These are phyloP conservation scores for Aspergillus oerlinghausenensis DNA, from an alignment of 2,329 filamentous ascomycete genomes.

Conservation along the genomic window DNA sequence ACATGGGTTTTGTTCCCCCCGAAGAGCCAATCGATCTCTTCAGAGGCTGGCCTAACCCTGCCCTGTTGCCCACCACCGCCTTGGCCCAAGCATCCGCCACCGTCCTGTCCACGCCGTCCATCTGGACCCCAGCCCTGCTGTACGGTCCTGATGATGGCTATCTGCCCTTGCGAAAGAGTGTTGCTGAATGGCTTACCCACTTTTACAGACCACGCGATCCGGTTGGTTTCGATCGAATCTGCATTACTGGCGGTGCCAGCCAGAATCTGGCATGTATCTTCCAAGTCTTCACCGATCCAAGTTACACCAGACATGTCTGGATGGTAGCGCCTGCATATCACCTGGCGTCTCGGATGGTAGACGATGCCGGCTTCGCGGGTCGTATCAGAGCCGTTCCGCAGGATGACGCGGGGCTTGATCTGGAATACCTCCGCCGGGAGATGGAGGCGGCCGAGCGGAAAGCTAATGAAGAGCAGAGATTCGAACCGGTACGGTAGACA, in stretches of 20 bases:
- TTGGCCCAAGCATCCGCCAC: constrained; percentile 58
- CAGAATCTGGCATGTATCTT: constrained; percentile 76
- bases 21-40: constrained; percentile 37
- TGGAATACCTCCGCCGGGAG: constrained; percentile 54
- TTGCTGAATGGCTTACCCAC: constrained; percentile 65
- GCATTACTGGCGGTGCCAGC: constrained; percentile 78
- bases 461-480: constrained; percentile 35
- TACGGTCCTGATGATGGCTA: constrained; percentile 79
- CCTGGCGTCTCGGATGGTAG: constrained; percentile 78
- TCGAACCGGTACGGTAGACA: constrained; percentile 38
- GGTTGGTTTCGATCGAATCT: constrained; percentile 58
- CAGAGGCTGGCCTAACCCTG: constrained; percentile 46
- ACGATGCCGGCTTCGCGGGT: constrained; percentile 69
- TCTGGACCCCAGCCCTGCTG: constrained; percentile 62
- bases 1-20: neutral
- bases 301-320: constrained; percentile 71
- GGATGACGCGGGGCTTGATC: constrained; percentile 70
- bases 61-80: constrained; percentile 61
- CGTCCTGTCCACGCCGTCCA: constrained; percentile 56
- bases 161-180: constrained; percentile 59
- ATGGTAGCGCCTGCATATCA: constrained; percentile 79
- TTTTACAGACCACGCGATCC: constrained; percentile 52
- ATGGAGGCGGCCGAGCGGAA: constrained; percentile 48
- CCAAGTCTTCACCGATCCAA: constrained; percentile 74
- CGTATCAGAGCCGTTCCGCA: constrained; percentile 68